Conservation (phyloP, 192 early-diverging fungal genomes). For the Oehlia diaphana region DNA sequence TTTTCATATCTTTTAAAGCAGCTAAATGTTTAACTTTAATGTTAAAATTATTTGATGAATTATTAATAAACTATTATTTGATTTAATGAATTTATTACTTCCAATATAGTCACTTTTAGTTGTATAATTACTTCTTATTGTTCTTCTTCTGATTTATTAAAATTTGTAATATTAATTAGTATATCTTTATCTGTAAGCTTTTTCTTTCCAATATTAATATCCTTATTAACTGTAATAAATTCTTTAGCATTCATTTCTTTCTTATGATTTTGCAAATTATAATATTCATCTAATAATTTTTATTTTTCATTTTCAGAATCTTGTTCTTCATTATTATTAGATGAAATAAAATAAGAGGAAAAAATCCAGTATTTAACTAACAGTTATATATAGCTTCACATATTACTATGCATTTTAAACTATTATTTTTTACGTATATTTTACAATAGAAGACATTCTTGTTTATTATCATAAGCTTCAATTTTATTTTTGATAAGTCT, state of each 20-base stretch:
- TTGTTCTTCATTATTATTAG: neutral
- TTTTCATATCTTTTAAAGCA: no score
- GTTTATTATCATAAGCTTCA: no score
- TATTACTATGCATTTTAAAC: neutral
- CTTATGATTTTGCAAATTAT: neutral
- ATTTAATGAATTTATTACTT: no score
- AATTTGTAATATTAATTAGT: neutral
- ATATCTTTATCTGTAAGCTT: neutral
- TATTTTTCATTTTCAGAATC: neutral
- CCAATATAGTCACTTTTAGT: no score
- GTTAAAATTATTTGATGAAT: neutral
- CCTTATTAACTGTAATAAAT: conserved; percentile 9
- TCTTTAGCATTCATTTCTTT: neutral
- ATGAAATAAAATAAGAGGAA: neutral
- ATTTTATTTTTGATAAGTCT: no score
- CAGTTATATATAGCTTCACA: neutral
- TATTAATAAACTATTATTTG: neutral
- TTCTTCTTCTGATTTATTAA: no score
- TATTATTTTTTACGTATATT: no score
- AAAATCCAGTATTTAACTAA: neutral
- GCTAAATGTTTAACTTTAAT: no score
- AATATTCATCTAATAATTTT: neutral
- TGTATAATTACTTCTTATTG: no score
- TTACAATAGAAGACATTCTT: no score
- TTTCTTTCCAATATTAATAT: neutral